A percentile compares a stretch with the other conserved stretches of the same genome.
Conservation (phyloP, 139 green algal species). For the Ulvella scutata region DNA sequence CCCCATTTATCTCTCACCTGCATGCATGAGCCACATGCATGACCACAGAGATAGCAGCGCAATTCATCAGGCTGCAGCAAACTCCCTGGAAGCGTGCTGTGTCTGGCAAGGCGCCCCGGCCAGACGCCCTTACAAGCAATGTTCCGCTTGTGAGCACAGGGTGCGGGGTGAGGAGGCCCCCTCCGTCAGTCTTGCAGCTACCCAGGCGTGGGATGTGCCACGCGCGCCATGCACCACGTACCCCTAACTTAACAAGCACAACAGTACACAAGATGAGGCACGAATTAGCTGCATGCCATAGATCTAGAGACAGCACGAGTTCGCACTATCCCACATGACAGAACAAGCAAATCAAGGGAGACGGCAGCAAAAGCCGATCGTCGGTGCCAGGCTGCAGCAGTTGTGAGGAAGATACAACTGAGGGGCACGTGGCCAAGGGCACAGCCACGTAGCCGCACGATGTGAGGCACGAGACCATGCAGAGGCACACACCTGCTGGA, state of each 20-base stretch:
- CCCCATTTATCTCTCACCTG: constrained; percentile 86
- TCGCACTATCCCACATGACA: background rate
- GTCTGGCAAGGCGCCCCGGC: background rate
- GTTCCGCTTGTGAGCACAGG: background rate
- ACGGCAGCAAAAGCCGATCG: background rate
- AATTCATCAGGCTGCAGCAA: background rate
- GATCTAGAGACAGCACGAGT: background rate
- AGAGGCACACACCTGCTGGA: constrained; percentile 63
- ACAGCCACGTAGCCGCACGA: background rate
- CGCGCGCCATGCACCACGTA: too few species aligned
- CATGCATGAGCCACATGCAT: background rate
- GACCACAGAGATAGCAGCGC: background rate
- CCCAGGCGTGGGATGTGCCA: background rate
- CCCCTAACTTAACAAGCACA: too few species aligned
- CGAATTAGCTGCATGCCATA: too few species aligned
- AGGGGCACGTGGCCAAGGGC: background rate
- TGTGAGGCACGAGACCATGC: too few species aligned
- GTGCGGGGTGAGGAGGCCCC: background rate
- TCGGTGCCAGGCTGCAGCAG: background rate
- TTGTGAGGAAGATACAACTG: background rate
- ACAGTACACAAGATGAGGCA: too few species aligned
- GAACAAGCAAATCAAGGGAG: background rate
- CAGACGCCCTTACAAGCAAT: background rate
- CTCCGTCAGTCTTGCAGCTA: background rate
- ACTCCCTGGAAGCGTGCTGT: background rate